Percentiles rank a stretch among this genome's conserved stretches.
These are phyloP conservation scores for Plasmodium berghei DNA, from an alignment of 169 alveolate genomes.

Conservation along the genomic window DNA sequence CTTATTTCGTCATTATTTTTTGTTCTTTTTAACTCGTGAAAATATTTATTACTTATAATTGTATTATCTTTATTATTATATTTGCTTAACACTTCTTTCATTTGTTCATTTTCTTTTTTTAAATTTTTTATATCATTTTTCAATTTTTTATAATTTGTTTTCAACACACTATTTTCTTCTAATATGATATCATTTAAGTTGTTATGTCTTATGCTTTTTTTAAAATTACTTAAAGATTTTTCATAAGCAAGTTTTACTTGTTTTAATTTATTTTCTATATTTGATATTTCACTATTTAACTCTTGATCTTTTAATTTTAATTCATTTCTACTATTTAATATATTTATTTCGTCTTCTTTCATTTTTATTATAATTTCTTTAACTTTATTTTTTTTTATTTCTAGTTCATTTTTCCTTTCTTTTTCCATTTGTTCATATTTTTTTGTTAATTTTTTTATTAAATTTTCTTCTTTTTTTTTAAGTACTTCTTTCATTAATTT, in stretches of 20 bases:
- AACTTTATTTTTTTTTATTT: constrained; percentile 56
- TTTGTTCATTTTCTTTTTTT: constrained; percentile 41
- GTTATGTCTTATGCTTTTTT: constrained; percentile 12
- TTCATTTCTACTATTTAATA: constrained; percentile 21
- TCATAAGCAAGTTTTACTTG: constrained; percentile 53
- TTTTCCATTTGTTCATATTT: constrained; percentile 53
- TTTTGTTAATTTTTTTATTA: constrained; percentile 31
- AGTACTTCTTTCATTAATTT: constrained; percentile 11
- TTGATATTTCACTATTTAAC: constrained; percentile 43
- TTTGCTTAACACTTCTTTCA: constrained; percentile 12
- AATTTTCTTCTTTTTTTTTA: constrained; percentile 33
- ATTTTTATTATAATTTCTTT: constrained; percentile 59
- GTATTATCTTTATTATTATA: constrained; percentile 53
- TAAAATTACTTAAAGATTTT: constrained; percentile 41
- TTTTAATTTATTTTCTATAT: constrained; percentile 60
- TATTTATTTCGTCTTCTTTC: constrained; percentile 69
- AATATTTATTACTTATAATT: constrained; percentile 39
- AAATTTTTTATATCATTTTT: not conserved
- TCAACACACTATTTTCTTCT: constrained; percentile 30
- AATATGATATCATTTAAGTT: constrained; percentile 25
- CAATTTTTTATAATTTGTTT: constrained; percentile 4
- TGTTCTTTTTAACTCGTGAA: constrained; percentile 17
- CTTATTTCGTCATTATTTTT: not conserved
- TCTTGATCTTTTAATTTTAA: constrained; percentile 52
- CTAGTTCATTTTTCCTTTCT: constrained; percentile 58